Percentiles rank a stretch among this genome's conserved stretches.
Evolutionary conservation across 2,329 filamentous ascomycete genomes (phyloP).

Genomic region (Teratosphaeria gauchensis): DNA sequence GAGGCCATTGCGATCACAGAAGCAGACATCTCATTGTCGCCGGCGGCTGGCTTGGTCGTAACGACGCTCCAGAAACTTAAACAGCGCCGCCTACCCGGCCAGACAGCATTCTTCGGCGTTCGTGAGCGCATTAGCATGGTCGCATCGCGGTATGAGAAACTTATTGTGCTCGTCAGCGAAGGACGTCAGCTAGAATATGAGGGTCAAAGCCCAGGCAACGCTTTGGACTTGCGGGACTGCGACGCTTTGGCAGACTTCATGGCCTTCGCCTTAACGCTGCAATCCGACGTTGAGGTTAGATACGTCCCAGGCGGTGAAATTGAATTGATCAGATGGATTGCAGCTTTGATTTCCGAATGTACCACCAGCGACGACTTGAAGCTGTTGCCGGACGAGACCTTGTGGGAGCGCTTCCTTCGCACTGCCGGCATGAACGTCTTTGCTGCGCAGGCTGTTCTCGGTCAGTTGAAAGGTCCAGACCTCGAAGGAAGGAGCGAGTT

Average conservation of each 20-base stretch:
- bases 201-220: neutral
- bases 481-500: neutral
- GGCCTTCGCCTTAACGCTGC: slow-evolving; percentile 36
- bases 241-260: slow-evolving; percentile 24
- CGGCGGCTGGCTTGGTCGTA: slow-evolving; percentile 57
- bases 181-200: slow-evolving; percentile 4
- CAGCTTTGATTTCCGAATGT: slow-evolving; percentile 32
- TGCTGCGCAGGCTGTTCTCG: slow-evolving; percentile 57
- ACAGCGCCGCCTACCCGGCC: slow-evolving; percentile 60
- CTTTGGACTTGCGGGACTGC: slow-evolving; percentile 23
- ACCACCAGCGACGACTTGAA: slow-evolving; percentile 22
- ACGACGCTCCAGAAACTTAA: slow-evolving; percentile 63
- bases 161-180: slow-evolving; percentile 58
- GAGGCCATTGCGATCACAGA: slow-evolving; percentile 30
- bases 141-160: slow-evolving; percentile 52
- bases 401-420: slow-evolving; percentile 59
- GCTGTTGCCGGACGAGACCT: slow-evolving; percentile 45
- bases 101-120: slow-evolving; percentile 36
- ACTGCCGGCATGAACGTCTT: slow-evolving; percentile 59
- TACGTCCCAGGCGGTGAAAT: slow-evolving; percentile 35
- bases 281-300: slow-evolving; percentile 27
- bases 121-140: slow-evolving; percentile 46
- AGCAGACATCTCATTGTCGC: slow-evolving; percentile 65
- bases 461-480: slow-evolving; percentile 30
- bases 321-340: slow-evolving; percentile 28